Evolutionary conservation across 2,329 filamentous ascomycete species (phyloP).

Genomic region (Fusarium musae): DNA sequence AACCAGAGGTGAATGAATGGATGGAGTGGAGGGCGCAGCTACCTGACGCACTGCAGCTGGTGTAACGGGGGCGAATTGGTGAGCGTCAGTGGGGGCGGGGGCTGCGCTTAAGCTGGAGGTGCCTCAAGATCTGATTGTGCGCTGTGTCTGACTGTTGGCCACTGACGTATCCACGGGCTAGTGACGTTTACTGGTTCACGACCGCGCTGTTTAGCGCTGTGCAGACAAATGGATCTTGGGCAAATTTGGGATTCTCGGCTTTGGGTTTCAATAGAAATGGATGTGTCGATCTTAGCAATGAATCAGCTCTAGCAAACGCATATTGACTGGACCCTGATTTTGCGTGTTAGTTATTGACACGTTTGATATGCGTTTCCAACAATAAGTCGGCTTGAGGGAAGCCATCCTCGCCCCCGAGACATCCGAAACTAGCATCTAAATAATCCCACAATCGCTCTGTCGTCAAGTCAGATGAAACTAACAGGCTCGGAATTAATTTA

Average conservation of each 20-base stretch:
- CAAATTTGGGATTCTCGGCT: constrained; percentile 5
- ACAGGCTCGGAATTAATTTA: constrained; percentile 3
- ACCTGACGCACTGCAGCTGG: background rate
- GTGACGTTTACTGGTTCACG: constrained; percentile 33
- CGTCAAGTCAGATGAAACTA: constrained; percentile 1
- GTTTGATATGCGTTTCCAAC: background rate
- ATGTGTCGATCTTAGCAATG: constrained; percentile 7
- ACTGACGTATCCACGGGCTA: constrained; percentile 27
- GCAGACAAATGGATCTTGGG: constrained; percentile 11
- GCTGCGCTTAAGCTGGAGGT: constrained; percentile 26
- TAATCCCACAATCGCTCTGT: background rate
- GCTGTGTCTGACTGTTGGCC: constrained; percentile 27
- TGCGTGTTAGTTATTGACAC: background rate
- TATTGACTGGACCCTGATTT: background rate
- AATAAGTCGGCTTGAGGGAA: background rate
- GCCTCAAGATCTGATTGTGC: constrained; percentile 10
- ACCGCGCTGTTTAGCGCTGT: constrained; percentile 28
- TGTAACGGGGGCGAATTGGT: constrained; percentile 16
- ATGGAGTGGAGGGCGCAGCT: constrained; percentile 10
- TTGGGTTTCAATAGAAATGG: constrained; percentile 2
- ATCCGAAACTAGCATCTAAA: constrained; percentile 14
- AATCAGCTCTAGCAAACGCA: background rate
- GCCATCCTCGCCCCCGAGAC: constrained; percentile 13
- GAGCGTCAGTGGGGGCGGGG: constrained; percentile 33
- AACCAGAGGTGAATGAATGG: background rate